Evolutionary conservation across 495 filamentous ascomycete genomes (phyloP).

Genomic region (Annulohypoxylon moriforme): DNA sequence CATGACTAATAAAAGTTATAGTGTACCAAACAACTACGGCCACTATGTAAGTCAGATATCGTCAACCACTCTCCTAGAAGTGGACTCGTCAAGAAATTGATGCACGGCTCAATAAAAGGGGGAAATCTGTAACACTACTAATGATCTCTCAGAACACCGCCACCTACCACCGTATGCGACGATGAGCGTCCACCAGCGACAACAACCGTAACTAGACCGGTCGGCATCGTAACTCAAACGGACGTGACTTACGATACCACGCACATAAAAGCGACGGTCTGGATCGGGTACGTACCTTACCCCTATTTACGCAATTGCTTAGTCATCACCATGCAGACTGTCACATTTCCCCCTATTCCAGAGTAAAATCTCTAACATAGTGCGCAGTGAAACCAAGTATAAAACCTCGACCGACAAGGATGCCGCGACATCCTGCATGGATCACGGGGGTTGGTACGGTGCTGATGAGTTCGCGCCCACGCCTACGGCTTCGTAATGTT

Average conservation of each 20-base stretch:
- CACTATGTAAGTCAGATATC: conserved; percentile 50
- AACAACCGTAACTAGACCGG: conserved; percentile 48
- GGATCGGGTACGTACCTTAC: conserved; percentile 51
- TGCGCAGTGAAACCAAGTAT: conserved; percentile 48
- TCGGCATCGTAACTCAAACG: conserved; percentile 51
- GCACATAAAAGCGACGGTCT: conserved; percentile 52
- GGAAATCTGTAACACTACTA: too few relatives aligned
- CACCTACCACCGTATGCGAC: conserved; percentile 54
- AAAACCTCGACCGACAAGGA: conserved; percentile 50
- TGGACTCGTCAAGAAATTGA: too few relatives aligned
- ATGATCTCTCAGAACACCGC: conserved; percentile 47
- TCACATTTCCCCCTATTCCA: neutral
- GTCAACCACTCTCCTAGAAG: neutral
- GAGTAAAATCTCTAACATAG: conserved; percentile 1
- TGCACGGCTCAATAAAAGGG: neutral
- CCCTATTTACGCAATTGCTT: neutral
- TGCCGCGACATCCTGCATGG: conserved; percentile 54
- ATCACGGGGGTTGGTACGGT: conserved; percentile 54
- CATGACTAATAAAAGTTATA: conserved; percentile 28
- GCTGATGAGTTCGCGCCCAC: conserved; percentile 25
- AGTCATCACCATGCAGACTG: neutral
- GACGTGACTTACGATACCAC: conserved; percentile 53
- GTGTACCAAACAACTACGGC: conserved; percentile 54
- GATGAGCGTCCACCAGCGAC: conserved; percentile 47
- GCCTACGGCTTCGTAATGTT: conserved; percentile 4